Percentiles rank a stretch among this genome's conserved stretches.
These are phyloP conservation scores for Hevea brasiliensis DNA, from an alignment of 345 rosid species.

Conservation along the genomic window DNA sequence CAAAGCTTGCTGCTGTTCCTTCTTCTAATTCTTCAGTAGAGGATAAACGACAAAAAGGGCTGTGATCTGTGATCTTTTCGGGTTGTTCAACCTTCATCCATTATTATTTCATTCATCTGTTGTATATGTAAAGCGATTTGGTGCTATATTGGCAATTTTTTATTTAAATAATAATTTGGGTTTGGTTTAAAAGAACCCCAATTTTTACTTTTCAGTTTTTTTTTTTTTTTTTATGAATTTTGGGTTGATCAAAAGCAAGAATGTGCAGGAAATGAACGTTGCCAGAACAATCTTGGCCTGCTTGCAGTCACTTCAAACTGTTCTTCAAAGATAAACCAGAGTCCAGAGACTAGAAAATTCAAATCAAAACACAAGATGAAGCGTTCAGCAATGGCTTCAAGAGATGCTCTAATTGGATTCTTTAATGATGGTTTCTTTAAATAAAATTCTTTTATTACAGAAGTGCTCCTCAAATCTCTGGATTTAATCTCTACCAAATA, in stretches of 20 bases:
- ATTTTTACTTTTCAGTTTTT: neutral
- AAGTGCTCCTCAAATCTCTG: too few relatives aligned
- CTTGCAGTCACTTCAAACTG: neutral
- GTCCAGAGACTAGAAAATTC: neutral
- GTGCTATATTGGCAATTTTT: neutral
- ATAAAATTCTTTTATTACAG: too few relatives aligned
- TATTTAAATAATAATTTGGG: too few relatives aligned
- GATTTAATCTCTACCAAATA: too few relatives aligned
- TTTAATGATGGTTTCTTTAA: too few relatives aligned
- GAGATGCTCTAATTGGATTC: too few relatives aligned
- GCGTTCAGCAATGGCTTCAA: too few relatives aligned
- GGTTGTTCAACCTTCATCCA: neutral
- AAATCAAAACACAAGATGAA: neutral
- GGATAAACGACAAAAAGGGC: neutral
- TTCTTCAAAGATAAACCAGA: neutral
- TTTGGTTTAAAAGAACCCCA: neutral
- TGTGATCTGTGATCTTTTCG: neutral
- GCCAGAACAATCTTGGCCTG: neutral
- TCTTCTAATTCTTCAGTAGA: too few relatives aligned
- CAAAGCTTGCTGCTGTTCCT: conserved; percentile 31
- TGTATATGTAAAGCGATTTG: neutral
- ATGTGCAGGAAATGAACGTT: too few relatives aligned
- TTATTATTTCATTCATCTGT: neutral
- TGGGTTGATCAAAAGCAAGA: too few relatives aligned
- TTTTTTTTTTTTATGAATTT: too few relatives aligned